Percentiles rank a stretch among this genome's conserved stretches.
These are phyloP conservation scores for Mycena floridula DNA, from an alignment of 768 basidiomycete species.

Conservation along the genomic window DNA sequence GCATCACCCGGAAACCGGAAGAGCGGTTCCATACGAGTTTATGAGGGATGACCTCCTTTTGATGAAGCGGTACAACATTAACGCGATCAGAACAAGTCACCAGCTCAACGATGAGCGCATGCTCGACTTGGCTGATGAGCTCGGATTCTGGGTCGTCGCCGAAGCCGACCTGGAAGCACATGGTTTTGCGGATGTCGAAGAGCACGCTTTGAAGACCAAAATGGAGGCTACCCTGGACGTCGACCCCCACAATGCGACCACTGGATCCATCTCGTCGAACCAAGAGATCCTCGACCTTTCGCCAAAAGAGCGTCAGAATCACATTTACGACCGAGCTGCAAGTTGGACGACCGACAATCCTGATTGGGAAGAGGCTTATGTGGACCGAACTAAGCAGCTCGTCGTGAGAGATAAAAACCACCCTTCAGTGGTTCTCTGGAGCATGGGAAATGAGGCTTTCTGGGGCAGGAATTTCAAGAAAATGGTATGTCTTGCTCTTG, in stretches of 20 bases:
- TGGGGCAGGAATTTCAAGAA: conserved; percentile 5
- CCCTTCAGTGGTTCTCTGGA: conserved; percentile 5
- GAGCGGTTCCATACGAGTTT: conserved; percentile 5
- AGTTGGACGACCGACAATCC: conserved; percentile 8
- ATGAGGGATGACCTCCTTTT: conserved; percentile 4
- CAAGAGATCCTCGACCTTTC: too few species aligned
- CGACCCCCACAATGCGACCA: too few species aligned
- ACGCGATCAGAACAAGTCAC: conserved; percentile 7
- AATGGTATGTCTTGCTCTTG: conserved; percentile 2
- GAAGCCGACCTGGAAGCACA: conserved; percentile 9
- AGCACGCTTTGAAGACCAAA: conserved; percentile 2
- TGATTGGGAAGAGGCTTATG: conserved; percentile 9
- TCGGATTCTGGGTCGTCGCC: conserved; percentile 9
- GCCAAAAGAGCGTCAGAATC: conserved; percentile 4
- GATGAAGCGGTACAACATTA: conserved; percentile 8
- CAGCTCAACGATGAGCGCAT: conserved; percentile 7
- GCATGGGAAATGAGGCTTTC: conserved; percentile 8
- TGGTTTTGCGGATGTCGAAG: conserved; percentile 7
- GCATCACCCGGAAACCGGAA: conserved; percentile 5
- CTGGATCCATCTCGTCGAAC: too few species aligned
- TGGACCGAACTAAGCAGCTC: conserved; percentile 6
- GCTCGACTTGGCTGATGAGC: conserved; percentile 6
- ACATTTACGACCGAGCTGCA: conserved; percentile 3
- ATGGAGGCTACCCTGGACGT: not conserved
- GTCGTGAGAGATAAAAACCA: conserved; percentile 8